A percentile compares a stretch with the other conserved stretches of the same genome.
These are phyloP conservation scores for Yarrowia hollandica DNA, from an alignment of 805 yeast species.

Conservation along the genomic window DNA sequence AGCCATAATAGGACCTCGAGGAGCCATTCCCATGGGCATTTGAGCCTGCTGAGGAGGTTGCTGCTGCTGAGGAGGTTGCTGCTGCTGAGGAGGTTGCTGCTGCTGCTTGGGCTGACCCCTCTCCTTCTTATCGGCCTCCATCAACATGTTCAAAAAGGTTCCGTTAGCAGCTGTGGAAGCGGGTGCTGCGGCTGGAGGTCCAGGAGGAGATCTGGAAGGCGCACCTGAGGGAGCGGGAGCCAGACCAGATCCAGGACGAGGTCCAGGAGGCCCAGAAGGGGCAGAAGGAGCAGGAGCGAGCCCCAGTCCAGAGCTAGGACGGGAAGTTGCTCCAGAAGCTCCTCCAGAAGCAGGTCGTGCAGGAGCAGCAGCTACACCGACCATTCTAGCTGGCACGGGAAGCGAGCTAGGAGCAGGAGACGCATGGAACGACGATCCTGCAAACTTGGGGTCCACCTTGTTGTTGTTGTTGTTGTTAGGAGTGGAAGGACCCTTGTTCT, in stretches of 20 bases:
- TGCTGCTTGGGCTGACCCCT: neutral
- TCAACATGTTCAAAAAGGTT: constrained; percentile 7
- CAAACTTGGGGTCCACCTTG: constrained; percentile 32
- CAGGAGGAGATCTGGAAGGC: neutral
- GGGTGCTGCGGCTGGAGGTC: neutral
- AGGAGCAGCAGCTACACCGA: neutral
- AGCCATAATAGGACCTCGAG: constrained; percentile 13
- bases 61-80: neutral
- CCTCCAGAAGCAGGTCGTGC: neutral
- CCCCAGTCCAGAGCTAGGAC: neutral
- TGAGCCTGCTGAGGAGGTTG: neutral
- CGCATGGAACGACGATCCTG: constrained; percentile 39
- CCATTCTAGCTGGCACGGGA: constrained; percentile 34
- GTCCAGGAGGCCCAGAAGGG: neutral
- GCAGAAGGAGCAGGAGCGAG: neutral
- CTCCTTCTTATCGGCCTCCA: constrained; percentile 26
- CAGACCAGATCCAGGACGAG: neutral
- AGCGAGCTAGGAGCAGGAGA: constrained; percentile 38
- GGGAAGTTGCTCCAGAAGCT: neutral
- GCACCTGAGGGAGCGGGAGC: neutral
- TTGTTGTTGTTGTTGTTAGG: neutral
- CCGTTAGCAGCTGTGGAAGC: neutral
- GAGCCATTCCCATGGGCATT: neutral
- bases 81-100: neutral
- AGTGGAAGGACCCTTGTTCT: neutral